These are phyloP conservation scores for Oryza punctata DNA, from an alignment of 176 grass and related monocot species.

Conservation along the genomic window DNA sequence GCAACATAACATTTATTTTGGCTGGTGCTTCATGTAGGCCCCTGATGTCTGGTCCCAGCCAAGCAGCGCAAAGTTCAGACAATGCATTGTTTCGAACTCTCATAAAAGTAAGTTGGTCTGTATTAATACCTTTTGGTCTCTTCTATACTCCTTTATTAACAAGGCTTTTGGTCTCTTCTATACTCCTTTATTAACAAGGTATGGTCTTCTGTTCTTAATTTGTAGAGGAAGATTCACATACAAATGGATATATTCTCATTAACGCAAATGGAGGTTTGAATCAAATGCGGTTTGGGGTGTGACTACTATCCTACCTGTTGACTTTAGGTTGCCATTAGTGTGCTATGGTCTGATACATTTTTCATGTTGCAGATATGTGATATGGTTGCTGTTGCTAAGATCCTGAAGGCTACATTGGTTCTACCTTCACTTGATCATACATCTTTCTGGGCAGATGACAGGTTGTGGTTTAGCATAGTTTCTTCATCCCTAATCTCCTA, in stretches of 20 bases:
- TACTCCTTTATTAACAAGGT: conserved; percentile 32
- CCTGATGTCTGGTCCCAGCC: conserved; percentile 80
- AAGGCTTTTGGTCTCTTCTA: conserved; percentile 6
- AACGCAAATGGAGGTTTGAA: conserved; percentile 99
- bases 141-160: conserved; percentile 27
- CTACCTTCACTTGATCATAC: conserved; percentile 97
- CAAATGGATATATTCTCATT: conserved; percentile 92
- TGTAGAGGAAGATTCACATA: conserved; percentile 72
- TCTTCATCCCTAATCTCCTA: conserved; percentile 20
- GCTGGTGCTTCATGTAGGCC: conserved; percentile 51
- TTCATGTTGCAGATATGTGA: conserved; percentile 90
- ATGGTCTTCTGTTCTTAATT: conserved; percentile 11
- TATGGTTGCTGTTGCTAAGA: conserved; percentile 99
- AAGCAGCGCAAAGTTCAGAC: conserved; percentile 68
- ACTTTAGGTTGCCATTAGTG: conserved; percentile 28
- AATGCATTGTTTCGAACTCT: conserved; percentile 78
- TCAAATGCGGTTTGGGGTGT: conserved; percentile 99
- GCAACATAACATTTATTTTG: conserved; percentile 26
- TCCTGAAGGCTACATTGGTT: conserved; percentile 91
- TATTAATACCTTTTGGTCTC: conserved; percentile 22
- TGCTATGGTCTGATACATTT: conserved; percentile 30
- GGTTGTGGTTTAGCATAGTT: conserved; percentile 40
- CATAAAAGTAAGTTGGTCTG: conserved; percentile 77
- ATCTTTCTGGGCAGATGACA: conserved; percentile 98
- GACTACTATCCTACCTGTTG: conserved; percentile 49